Conservation (phyloP, 352 stramenopile genomes). For the Pilasporangium apinafurcum region DNA sequence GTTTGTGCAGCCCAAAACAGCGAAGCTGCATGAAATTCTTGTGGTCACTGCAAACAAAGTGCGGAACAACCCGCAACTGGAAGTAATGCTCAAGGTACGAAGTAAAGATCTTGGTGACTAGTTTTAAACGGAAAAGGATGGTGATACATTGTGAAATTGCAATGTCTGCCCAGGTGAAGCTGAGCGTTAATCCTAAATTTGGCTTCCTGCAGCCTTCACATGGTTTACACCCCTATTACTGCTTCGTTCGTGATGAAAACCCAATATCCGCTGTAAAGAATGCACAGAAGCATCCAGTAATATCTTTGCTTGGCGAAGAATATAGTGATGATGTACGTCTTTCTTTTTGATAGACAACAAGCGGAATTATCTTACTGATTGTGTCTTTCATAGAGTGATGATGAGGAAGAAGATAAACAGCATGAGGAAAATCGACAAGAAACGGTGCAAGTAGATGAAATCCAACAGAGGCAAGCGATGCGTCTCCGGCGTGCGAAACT, state of each 20-base stretch:
- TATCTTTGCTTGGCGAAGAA: conserved; percentile 29
- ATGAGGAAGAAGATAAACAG: background rate
- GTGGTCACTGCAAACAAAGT: conserved; percentile 37
- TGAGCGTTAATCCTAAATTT: conserved; percentile 24
- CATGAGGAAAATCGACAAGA: conserved; percentile 1
- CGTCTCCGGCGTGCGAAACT: conserved; percentile 11
- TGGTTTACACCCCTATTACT: conserved; percentile 34
- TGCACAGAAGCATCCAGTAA: background rate
- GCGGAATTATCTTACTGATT: background rate
- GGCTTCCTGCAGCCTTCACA: conserved; percentile 24
- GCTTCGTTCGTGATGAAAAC: conserved; percentile 34
- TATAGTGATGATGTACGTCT: conserved; percentile 27
- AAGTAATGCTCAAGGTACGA: conserved; percentile 41
- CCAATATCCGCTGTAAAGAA: conserved; percentile 2
- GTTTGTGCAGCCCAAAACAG: conserved; percentile 24
- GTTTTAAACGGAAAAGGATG: no score
- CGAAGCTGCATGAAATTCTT: conserved; percentile 33
- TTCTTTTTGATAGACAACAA: no score
- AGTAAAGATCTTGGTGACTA: background rate
- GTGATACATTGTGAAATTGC: no score
- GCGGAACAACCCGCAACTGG: conserved; percentile 25
- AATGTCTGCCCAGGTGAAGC: conserved; percentile 26
- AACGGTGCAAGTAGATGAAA: background rate
- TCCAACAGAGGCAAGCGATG: conserved; percentile 6
- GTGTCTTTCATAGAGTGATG: conserved; percentile 14